Conservation (phyloP, 1,139 yeast species). For the Pichia sp. region DNA sequence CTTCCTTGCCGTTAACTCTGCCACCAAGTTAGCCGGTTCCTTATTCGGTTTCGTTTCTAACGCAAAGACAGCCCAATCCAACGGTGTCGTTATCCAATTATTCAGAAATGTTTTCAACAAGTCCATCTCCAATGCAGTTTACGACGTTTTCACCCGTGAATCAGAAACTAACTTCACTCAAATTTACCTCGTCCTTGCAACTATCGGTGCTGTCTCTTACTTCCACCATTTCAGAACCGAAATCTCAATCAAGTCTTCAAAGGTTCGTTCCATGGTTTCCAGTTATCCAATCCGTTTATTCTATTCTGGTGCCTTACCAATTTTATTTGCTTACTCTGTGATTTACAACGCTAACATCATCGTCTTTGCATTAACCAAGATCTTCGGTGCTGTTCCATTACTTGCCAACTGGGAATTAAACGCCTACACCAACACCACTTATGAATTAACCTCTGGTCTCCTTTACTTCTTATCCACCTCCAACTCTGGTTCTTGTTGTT, state of each 20-base stretch:
- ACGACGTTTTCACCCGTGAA: constrained; percentile 70
- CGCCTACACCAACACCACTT: constrained; percentile 36
- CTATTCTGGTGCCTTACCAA: constrained; percentile 82
- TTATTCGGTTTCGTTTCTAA: constrained; percentile 63
- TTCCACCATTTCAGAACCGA: constrained; percentile 75
- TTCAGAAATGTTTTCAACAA: constrained; percentile 51
- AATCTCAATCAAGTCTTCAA: constrained; percentile 82
- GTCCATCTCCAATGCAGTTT: constrained; percentile 46
- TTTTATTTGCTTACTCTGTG: constrained; percentile 65
- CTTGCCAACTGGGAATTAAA: constrained; percentile 41
- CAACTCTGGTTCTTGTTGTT: constrained; percentile 39
- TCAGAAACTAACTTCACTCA: constrained; percentile 76
- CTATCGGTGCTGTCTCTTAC: constrained; percentile 47
- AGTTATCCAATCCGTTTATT: constrained; percentile 80
- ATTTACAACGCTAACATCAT: constrained; percentile 58
- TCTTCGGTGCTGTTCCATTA: constrained; percentile 34
- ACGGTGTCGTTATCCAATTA: constrained; percentile 70
- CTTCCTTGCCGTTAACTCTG: constrained; percentile 61
- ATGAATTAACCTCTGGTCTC: constrained; percentile 49
- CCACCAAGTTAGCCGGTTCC: constrained; percentile 68
- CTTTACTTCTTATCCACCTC: constrained; percentile 59
- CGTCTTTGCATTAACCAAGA: constrained; percentile 47
- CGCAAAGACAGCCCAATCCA: constrained; percentile 55
- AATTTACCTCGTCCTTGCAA: constrained; percentile 52
- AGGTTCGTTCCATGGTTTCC: constrained; percentile 78